Evolutionary conservation across 192 early-diverging fungal species (phyloP).

Genomic region (Funneliformis mosseae): DNA sequence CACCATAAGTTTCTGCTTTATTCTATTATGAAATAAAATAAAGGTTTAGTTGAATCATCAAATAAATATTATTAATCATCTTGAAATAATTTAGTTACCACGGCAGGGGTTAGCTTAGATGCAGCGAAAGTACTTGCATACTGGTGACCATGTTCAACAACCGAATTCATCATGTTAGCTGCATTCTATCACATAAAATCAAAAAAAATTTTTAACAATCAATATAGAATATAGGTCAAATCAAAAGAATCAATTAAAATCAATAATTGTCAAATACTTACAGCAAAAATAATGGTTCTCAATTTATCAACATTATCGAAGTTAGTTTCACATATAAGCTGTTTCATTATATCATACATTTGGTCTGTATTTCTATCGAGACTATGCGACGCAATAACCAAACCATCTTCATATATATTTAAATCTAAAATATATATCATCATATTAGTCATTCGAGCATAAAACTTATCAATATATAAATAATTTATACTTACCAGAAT

Average conservation of each 20-base stretch:
- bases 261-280: constrained; percentile 33
- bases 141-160: constrained; percentile 80
- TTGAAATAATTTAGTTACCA: constrained; percentile 38
- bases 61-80: background rate
- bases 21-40: constrained; percentile 11
- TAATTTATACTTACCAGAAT: constrained; percentile 45
- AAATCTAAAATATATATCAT: constrained; percentile 42
- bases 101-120: constrained; percentile 60
- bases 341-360: constrained; percentile 75
- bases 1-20: constrained; percentile 52
- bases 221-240: too few relatives aligned
- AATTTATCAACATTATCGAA: constrained; percentile 75
- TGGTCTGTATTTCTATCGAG: constrained; percentile 71
- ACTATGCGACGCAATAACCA: constrained; percentile 65
- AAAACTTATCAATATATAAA: background rate
- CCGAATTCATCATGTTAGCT: constrained; percentile 71
- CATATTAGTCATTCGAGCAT: background rate
- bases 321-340: constrained; percentile 71
- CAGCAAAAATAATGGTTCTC: constrained; percentile 70
- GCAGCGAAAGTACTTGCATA: constrained; percentile 77
- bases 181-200: constrained; percentile 55
- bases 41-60: constrained; percentile 2
- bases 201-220: background rate
- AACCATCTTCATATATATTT: constrained; percentile 64
- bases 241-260: background rate